Conservation (phyloP, 1,139 yeast species). For the Lodderomyces orthopsilosis region DNA sequence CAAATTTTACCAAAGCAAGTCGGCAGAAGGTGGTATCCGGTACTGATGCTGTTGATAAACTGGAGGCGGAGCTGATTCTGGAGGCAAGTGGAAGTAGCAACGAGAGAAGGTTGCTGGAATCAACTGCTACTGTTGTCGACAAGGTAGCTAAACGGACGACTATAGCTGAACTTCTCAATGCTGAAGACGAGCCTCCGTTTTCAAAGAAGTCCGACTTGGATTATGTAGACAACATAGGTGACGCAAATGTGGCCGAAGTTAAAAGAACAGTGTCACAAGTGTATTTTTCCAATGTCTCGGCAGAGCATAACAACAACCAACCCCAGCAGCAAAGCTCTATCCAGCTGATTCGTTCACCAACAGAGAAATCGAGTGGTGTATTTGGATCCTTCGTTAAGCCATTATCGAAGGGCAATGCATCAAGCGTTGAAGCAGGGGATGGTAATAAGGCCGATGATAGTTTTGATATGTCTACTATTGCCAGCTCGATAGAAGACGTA, state of each 20-base stretch:
- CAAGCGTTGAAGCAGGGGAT: neutral
- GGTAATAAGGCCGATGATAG: neutral
- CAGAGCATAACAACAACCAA: neutral
- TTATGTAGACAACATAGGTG: neutral
- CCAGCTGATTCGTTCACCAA: neutral
- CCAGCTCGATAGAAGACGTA: neutral
- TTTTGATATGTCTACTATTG: neutral
- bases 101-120: too few species aligned
- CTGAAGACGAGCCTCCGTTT: neutral
- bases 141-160: neutral
- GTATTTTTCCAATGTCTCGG: neutral
- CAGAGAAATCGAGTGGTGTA: neutral
- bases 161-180: neutral
- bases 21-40: neutral
- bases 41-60: too few species aligned
- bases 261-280: neutral
- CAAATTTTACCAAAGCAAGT: neutral
- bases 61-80: too few species aligned
- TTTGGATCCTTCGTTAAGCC: neutral
- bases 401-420: neutral
- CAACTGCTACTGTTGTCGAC: neutral
- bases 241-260: neutral
- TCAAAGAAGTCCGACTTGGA: neutral
- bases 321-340: neutral
- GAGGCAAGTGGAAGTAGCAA: too few species aligned